A percentile compares a stretch with the other conserved stretches of the same genome.
phyloP scores from a whole-genome alignment of 202 grass and related monocot genomes.

The Tripidium arundinaceum region DNA sequence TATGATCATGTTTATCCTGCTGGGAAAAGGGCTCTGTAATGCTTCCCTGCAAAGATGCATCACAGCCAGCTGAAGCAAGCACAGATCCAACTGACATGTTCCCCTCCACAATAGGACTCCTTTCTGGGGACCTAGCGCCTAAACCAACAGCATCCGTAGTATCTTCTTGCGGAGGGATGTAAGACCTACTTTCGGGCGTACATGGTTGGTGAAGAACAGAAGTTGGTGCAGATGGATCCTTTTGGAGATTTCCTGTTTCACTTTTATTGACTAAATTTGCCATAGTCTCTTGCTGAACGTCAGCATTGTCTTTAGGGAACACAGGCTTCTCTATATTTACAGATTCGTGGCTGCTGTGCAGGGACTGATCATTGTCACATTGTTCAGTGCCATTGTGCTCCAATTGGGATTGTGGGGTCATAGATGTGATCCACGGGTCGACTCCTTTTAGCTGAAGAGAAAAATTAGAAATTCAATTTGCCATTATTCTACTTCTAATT shows the following conservation, averaged over 20 bases:
- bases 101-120: too few species aligned
- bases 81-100: slow-evolving; percentile 14
- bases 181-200: too few species aligned
- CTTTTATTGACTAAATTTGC: too few species aligned
- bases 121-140: too few species aligned
- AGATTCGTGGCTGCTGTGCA: neutral
- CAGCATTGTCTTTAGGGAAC: too few species aligned
- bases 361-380: slow-evolving; percentile 23
- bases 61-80: slow-evolving; percentile 12
- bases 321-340: too few species aligned
- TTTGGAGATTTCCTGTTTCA: too few species aligned
- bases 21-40: neutral
- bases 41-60: slow-evolving; percentile 3
- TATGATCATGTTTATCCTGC: neutral
- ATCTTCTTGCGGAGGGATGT: too few species aligned
- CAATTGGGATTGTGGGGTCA: slow-evolving; percentile 6
- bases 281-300: too few species aligned
- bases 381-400: slow-evolving; percentile 8
- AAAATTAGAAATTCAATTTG: slow-evolving; percentile 5
- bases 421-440: slow-evolving; percentile 14
- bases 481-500: neutral
- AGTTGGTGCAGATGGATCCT: too few species aligned
- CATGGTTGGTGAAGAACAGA: too few species aligned
- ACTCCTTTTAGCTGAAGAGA: slow-evolving; percentile 45
- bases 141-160: too few species aligned